Percentiles rank a stretch among this genome's conserved stretches.
Evolutionary conservation across 1,284 basidiomycete genomes (phyloP).

Genomic region (Apiotrichum veenhuisii): DNA sequence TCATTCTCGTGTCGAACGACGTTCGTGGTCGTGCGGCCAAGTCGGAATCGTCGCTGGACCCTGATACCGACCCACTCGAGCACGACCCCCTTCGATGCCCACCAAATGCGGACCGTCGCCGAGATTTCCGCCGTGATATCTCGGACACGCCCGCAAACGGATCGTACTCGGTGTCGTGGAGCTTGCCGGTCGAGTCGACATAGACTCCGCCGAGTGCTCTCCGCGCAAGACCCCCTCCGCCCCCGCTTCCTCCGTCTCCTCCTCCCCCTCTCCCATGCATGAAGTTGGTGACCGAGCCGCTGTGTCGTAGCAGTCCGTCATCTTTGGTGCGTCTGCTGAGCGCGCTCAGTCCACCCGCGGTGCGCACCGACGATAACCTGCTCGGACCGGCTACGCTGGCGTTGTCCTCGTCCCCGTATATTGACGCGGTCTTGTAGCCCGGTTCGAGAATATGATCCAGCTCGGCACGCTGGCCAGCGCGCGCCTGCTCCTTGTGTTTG

Average conservation of each 20-base stretch:
- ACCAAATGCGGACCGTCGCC: conserved; percentile 43
- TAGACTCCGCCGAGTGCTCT: conserved; percentile 33
- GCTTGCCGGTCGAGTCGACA: conserved; percentile 41
- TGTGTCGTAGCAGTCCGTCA: conserved; percentile 16
- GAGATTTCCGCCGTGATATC: conserved; percentile 39
- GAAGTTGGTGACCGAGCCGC: conserved; percentile 10
- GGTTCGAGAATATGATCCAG: conserved; percentile 45
- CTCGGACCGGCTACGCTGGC: conserved; percentile 33
- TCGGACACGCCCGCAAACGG: conserved; percentile 46
- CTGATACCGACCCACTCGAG: conserved; percentile 9
- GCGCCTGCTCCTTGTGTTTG: conserved; percentile 34
- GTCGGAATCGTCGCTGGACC: conserved; percentile 8
- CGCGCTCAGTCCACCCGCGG: conserved; percentile 31
- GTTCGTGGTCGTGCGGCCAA: background rate
- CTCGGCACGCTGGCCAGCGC: conserved; percentile 40
- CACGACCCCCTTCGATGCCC: conserved; percentile 27
- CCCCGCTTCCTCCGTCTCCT: background rate
- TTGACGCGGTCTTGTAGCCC: conserved; percentile 30
- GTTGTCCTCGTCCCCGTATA: conserved; percentile 24
- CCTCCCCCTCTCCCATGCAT: background rate
- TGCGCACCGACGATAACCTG: conserved; percentile 23
- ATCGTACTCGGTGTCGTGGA: conserved; percentile 50
- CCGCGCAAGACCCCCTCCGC: background rate
- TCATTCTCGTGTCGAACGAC: background rate
- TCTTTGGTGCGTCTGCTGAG: conserved; percentile 13